These are phyloP conservation scores for Yamadazyma takamatsuzukensis DNA, from an alignment of 805 yeast genomes.

Conservation along the genomic window DNA sequence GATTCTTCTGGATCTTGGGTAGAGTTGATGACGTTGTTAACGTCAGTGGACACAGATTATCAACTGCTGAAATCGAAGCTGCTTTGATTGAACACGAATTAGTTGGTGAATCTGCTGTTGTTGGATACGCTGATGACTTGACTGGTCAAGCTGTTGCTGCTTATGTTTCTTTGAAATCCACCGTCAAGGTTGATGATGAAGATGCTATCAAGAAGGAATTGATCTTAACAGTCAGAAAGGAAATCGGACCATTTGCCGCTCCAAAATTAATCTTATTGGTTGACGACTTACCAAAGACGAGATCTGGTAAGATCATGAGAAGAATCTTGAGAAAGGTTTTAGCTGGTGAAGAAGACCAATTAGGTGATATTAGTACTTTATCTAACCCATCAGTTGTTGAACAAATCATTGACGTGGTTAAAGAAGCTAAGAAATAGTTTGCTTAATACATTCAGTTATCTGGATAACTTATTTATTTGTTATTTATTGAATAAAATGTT, in stretches of 20 bases:
- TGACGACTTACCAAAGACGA: constrained; percentile 93
- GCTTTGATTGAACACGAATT: constrained; percentile 74
- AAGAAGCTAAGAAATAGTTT: constrained; percentile 23
- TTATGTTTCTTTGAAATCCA: constrained; percentile 74
- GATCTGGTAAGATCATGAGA: constrained; percentile 99
- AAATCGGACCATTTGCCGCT: constrained; percentile 93
- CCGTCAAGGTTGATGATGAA: constrained; percentile 39
- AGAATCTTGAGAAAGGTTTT: constrained; percentile 92
- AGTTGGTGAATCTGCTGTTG: constrained; percentile 95
- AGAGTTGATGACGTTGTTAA: constrained; percentile 98
- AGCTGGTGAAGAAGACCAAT: constrained; percentile 85
- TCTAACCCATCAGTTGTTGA: constrained; percentile 84
- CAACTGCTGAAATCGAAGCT: constrained; percentile 98
- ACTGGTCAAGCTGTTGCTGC: constrained; percentile 98
- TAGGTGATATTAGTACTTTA: constrained; percentile 89
- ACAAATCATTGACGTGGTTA: constrained; percentile 67
- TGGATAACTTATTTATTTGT: background rate
- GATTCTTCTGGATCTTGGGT: constrained; percentile 96
- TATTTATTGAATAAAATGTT: background rate
- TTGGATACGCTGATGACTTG: constrained; percentile 89
- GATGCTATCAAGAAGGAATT: constrained; percentile 69
- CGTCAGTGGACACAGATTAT: constrained; percentile 94
- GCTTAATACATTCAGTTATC: background rate
- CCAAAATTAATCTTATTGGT: constrained; percentile 85
- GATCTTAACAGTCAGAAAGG: constrained; percentile 83